These are phyloP conservation scores for Yamadazyma philogaea DNA, from an alignment of 805 yeast species.

Conservation along the genomic window DNA sequence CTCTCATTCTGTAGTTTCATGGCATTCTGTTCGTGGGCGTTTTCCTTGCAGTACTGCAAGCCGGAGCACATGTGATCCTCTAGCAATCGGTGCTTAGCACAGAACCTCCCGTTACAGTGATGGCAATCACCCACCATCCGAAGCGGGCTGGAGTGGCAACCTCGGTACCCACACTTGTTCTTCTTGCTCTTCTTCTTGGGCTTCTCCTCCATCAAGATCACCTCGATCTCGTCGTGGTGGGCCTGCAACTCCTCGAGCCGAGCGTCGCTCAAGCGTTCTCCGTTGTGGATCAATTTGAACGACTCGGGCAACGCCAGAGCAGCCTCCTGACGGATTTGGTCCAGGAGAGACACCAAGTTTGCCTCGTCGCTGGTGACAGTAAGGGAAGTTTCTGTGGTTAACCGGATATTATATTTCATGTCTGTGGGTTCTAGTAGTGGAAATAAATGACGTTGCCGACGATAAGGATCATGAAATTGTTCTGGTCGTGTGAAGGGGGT, in stretches of 20 bases:
- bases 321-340: slow-evolving; percentile 44
- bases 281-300: slow-evolving; percentile 40
- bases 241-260: slow-evolving; percentile 18
- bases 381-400: slow-evolving; percentile 43
- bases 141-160: slow-evolving; percentile 63
- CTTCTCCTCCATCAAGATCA: slow-evolving; percentile 16
- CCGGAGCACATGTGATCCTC: slow-evolving; percentile 84
- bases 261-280: slow-evolving; percentile 29
- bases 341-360: slow-evolving; percentile 39
- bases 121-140: slow-evolving; percentile 79
- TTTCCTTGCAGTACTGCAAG: slow-evolving; percentile 74
- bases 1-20: slow-evolving; percentile 78
- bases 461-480: slow-evolving; percentile 11
- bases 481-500: slow-evolving; percentile 4
- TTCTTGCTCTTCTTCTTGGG: slow-evolving; percentile 24
- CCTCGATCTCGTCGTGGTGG: slow-evolving; percentile 6
- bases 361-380: slow-evolving; percentile 46
- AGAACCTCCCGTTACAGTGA: slow-evolving; percentile 79
- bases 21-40: slow-evolving; percentile 80
- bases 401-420: slow-evolving; percentile 30
- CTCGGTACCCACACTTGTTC: slow-evolving; percentile 50
- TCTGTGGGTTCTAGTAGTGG: neutral
- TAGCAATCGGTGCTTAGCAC: slow-evolving; percentile 81
- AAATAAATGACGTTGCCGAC: slow-evolving; percentile 9
- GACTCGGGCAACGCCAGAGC: slow-evolving; percentile 30